phyloP scores from a whole-genome alignment of 495 filamentous ascomycete species.

The Echria macrotheca region DNA sequence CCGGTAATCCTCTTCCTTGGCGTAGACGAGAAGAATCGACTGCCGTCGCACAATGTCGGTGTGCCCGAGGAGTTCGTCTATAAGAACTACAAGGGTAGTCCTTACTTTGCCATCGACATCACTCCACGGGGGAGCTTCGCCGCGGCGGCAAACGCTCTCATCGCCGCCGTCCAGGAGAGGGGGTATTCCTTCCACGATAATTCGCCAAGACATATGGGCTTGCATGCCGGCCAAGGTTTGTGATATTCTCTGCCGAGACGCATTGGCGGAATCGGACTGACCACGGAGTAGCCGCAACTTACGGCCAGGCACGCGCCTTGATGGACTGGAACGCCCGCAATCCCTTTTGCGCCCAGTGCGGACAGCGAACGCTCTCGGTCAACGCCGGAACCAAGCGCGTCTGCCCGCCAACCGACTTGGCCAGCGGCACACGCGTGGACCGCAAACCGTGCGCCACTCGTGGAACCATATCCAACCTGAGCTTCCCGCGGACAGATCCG shows the following conservation, averaged over 20 bases:
- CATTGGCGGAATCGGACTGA: too few relatives aligned
- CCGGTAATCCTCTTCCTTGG: slow-evolving; percentile 82
- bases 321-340: slow-evolving; percentile 94
- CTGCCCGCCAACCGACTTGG: slow-evolving; percentile 74
- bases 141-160: slow-evolving; percentile 49
- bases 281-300: slow-evolving; percentile 78
- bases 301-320: slow-evolving; percentile 84
- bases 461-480: slow-evolving; percentile 70
- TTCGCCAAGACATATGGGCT: slow-evolving; percentile 30
- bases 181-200: slow-evolving; percentile 20
- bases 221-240: slow-evolving; percentile 43
- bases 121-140: slow-evolving; percentile 60
- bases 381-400: slow-evolving; percentile 87
- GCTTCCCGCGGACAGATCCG: slow-evolving; percentile 91
- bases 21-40: slow-evolving; percentile 60
- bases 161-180: slow-evolving; percentile 28
- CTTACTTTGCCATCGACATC: slow-evolving; percentile 86
- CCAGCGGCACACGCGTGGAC: slow-evolving; percentile 36
- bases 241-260: too few relatives aligned
- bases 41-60: slow-evolving; percentile 6
- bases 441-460: slow-evolving; percentile 72
- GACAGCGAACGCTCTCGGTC: slow-evolving; percentile 73
- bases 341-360: slow-evolving; percentile 85
- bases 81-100: slow-evolving; percentile 61
- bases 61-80: slow-evolving; percentile 27